Evolutionary conservation across 2,329 filamentous ascomycete species (phyloP).

Genomic region (Neurospora sp.): DNA sequence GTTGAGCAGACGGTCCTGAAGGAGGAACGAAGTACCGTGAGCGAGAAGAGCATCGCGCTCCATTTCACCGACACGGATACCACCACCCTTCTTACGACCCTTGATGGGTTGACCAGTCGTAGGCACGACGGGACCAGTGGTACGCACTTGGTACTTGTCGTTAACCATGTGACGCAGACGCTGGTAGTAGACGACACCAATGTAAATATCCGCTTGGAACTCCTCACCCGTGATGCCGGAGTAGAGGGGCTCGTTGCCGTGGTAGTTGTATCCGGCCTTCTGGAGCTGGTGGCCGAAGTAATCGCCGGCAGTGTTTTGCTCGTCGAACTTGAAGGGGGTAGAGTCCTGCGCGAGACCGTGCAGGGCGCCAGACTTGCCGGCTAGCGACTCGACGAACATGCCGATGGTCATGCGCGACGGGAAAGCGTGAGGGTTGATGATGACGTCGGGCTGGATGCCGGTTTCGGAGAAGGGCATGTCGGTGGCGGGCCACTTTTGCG

Average conservation of each 20-base stretch:
- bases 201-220: constrained; percentile 88
- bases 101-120: constrained; percentile 96
- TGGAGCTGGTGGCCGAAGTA: constrained; percentile 94
- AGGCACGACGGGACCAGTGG: constrained; percentile 82
- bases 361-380: constrained; percentile 86
- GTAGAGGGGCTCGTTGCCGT: constrained; percentile 98
- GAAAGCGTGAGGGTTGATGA: constrained; percentile 99
- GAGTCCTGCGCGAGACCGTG: constrained; percentile 95
- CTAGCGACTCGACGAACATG: constrained; percentile 97
- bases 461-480: constrained; percentile 97
- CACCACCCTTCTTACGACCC: constrained; percentile 88
- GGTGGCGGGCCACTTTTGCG: constrained; percentile 85
- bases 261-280: constrained; percentile 94
- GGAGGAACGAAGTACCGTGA: constrained; percentile 87
- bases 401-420: constrained; percentile 99
- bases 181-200: constrained; percentile 97
- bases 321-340: constrained; percentile 90
- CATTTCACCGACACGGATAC: constrained; percentile 99
- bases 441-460: constrained; percentile 92
- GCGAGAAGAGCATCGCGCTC: constrained; percentile 91
- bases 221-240: constrained; percentile 93
- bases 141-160: constrained; percentile 97
- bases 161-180: constrained; percentile 98
- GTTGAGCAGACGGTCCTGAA: constrained; percentile 94
- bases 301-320: constrained; percentile 83